phyloP scores from a whole-genome alignment of 768 basidiomycete genomes.

The Kondoa malvinella region DNA sequence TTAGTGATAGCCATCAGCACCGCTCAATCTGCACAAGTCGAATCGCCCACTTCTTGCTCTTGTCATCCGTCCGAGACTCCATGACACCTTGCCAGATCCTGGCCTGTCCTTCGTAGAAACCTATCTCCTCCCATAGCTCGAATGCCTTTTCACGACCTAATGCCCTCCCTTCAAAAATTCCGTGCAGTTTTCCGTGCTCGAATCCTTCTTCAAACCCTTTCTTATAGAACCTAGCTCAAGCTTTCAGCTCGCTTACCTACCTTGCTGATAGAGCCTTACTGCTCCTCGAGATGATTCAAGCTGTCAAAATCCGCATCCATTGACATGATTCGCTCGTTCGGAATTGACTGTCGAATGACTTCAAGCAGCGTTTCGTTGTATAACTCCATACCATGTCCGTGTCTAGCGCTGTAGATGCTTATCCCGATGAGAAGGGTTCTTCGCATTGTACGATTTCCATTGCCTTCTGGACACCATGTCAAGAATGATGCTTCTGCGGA shows the following conservation, averaged over 20 bases:
- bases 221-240: conserved; percentile 44
- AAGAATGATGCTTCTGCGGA: no score
- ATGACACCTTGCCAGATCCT: conserved; percentile 47
- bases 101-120: conserved; percentile 78
- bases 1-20: conserved; percentile 1
- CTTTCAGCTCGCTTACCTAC: background rate
- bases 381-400: background rate
- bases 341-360: background rate
- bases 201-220: conserved; percentile 59
- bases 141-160: conserved; percentile 78
- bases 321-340: background rate
- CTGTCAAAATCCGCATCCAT: background rate
- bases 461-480: no score
- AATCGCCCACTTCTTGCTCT: conserved; percentile 6
- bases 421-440: no score
- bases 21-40: background rate
- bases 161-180: conserved; percentile 74
- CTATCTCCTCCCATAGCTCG: conserved; percentile 95
- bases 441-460: no score
- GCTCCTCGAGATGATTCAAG: background rate
- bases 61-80: conserved; percentile 35
- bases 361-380: background rate
- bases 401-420: no score
- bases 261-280: background rate
- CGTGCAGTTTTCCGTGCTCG: conserved; percentile 73